phyloP scores from a whole-genome alignment of 192 early-diverging fungal species.

The Chytriomyces sp. region DNA sequence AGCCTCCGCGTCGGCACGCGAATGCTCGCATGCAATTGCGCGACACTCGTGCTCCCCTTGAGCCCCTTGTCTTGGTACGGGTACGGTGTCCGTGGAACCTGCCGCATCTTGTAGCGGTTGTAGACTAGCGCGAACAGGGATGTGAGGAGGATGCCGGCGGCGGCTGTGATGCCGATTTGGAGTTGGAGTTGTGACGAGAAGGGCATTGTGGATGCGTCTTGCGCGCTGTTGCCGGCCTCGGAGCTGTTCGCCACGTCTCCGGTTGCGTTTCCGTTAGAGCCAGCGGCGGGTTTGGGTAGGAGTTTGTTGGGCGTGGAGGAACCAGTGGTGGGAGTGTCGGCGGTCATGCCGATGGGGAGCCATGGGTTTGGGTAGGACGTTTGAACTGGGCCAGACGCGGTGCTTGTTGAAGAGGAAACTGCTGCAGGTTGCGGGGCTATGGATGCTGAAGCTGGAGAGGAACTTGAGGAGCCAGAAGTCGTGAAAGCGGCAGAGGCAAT shows the following conservation, averaged over 20 bases:
- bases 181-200: neutral
- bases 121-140: neutral
- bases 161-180: neutral
- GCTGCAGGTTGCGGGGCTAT: neutral
- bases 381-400: neutral
- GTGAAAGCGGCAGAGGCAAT: neutral
- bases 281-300: too few species aligned
- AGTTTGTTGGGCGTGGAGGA: neutral
- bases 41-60: neutral
- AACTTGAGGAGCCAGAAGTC: neutral
- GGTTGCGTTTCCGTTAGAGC: too few species aligned
- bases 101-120: neutral
- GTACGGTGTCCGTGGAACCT: neutral
- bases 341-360: neutral
- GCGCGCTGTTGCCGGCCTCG: too few species aligned
- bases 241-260: too few species aligned
- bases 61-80: neutral
- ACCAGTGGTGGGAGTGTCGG: neutral
- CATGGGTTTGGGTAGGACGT: neutral
- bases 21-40: too few species aligned
- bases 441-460: too few species aligned
- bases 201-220: neutral
- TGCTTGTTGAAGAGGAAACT: neutral
- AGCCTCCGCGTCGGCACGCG: neutral
- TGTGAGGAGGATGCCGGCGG: neutral